These are phyloP conservation scores for Pichia membranifaciens DNA, from an alignment of 805 yeast genomes.

Conservation along the genomic window DNA sequence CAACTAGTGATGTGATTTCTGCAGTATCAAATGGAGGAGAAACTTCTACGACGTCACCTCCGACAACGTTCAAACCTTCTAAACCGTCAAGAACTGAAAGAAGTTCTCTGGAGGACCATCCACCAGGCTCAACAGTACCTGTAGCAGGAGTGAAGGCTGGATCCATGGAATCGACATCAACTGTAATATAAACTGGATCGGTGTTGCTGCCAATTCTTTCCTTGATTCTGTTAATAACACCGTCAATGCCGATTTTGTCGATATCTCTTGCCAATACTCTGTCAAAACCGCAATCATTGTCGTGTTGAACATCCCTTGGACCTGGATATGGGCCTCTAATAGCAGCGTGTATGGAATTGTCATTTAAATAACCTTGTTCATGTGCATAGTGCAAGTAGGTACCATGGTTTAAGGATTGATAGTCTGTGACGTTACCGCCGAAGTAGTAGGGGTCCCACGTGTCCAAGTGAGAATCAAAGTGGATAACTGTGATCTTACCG, in stretches of 20 bases:
- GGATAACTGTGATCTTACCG: conserved; percentile 46
- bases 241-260: conserved; percentile 35
- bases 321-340: conserved; percentile 52
- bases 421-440: conserved; percentile 42
- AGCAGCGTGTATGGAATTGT: conserved; percentile 50
- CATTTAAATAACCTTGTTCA: conserved; percentile 49
- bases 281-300: conserved; percentile 25
- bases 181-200: conserved; percentile 34
- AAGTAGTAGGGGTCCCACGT: conserved; percentile 42
- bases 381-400: conserved; percentile 62
- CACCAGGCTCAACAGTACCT: conserved; percentile 74
- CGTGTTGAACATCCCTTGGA: conserved; percentile 34
- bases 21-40: conserved; percentile 35
- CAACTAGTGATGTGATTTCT: conserved; percentile 35
- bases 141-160: conserved; percentile 71
- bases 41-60: conserved; percentile 50
- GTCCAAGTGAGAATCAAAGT: conserved; percentile 63
- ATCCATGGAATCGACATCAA: conserved; percentile 58
- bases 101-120: conserved; percentile 45
- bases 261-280: conserved; percentile 43
- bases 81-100: conserved; percentile 36
- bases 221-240: conserved; percentile 32
- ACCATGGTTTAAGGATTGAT: conserved; percentile 53
- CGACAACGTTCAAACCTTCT: conserved; percentile 40
- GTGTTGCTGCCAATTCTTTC: conserved; percentile 32